phyloP scores from a whole-genome alignment of 768 basidiomycete genomes.

The Kwoniella sp. region DNA sequence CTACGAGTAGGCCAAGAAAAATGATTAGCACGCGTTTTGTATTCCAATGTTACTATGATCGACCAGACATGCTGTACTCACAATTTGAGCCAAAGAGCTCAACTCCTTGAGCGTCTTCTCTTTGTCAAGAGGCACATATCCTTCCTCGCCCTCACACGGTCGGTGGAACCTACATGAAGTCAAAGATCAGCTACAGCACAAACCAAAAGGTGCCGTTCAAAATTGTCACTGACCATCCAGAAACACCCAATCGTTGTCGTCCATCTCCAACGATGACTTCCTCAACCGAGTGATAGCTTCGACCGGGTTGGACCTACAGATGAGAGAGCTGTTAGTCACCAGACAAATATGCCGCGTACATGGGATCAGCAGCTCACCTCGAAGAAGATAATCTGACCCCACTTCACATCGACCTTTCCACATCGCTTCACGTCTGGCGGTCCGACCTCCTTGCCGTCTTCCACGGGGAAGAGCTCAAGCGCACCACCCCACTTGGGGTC shows the following conservation, averaged over 20 bases:
- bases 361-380: conserved; percentile 37
- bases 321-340: not conserved
- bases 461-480: conserved; percentile 83
- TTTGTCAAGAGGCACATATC: conserved; percentile 64
- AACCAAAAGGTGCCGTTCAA: conserved; percentile 2
- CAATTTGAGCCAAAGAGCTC: conserved; percentile 89
- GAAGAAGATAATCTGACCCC: conserved; percentile 59
- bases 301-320: conserved; percentile 77
- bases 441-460: conserved; percentile 64
- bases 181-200: not conserved
- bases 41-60: no score
- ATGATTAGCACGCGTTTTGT: not conserved
- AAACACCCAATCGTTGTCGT: conserved; percentile 77
- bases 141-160: conserved; percentile 86
- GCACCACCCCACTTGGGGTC: conserved; percentile 88
- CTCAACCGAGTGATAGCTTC: conserved; percentile 94
- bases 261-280: conserved; percentile 89
- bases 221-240: conserved; percentile 68
- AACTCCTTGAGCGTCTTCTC: conserved; percentile 61
- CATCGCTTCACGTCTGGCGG: conserved; percentile 61
- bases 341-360: not conserved
- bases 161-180: conserved; percentile 69
- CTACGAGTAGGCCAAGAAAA: conserved; percentile 20
- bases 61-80: conserved; percentile 58
- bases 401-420: conserved; percentile 53